Evolutionary conservation across 495 filamentous ascomycete species (phyloP), one percentile per base, ranked within the genome.

Genomic region (Trichoderma reesei): DNA sequence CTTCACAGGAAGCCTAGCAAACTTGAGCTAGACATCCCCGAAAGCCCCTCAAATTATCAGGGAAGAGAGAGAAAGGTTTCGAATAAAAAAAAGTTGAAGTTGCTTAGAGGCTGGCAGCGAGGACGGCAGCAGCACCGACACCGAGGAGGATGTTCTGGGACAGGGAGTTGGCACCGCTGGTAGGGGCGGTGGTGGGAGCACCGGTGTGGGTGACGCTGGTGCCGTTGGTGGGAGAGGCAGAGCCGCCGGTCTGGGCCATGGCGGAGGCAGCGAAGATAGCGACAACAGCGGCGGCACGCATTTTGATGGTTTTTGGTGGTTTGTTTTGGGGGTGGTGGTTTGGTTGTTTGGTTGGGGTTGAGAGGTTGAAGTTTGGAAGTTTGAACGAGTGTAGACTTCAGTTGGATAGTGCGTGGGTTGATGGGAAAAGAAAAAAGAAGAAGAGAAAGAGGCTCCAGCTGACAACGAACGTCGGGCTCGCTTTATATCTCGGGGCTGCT

Each of bases 201-300:
- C 51, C 51, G 16, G 51, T 56, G 20, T 31, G 8, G 51, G 51
- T 56, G 26, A 56, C 51, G 51, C 51, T 56, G 51, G 51, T 56
- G 51, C 51, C 51, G 51, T 56, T 56, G 51, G 51, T 56, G 51
- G 51, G 51, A 56, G 51, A 56, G 51, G 51, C 51, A 31, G 9
- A 10, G 26, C 51, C 51, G 51, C 20, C 51, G 31, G 51, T 56
- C 51, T 56, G 51, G 20, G 51, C 51, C 20, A 34, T 34, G 51
- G 51, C 51, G 51, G 51, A 33, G 51, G 51, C 51, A 34, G 51
- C 51, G 51, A 56, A 56, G 51, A 56, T 56, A 5, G 51, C 51
- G 51, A 56, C 20, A 26, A 56, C 10, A 34, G 51, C 20, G 5
- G 51, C 51, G 16, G 51, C 51, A 56, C 51, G 51, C 51, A 56